phyloP scores from a whole-genome alignment of 345 rosid genomes.

The Hypericum perforatum region DNA sequence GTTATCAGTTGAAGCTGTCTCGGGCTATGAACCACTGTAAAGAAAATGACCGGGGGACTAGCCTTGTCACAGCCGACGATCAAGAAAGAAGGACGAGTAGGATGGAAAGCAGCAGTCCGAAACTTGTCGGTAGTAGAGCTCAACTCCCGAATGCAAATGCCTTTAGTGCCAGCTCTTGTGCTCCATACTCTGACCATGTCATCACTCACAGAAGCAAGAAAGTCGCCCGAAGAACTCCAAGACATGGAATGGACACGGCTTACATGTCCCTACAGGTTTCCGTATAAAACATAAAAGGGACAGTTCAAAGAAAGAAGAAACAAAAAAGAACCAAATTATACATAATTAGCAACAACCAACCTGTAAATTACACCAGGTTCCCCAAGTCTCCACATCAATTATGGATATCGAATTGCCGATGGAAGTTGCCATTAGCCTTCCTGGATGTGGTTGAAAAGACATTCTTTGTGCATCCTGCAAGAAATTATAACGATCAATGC shows the following conservation, averaged over 20 bases:
- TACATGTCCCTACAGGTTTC: slow-evolving; percentile 41
- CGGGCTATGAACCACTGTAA: slow-evolving; percentile 4
- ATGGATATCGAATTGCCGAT: slow-evolving; percentile 41
- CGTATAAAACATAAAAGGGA: neutral
- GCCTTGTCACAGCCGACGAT: slow-evolving; percentile 53
- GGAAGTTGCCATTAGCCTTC: slow-evolving; percentile 55
- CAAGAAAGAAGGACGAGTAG: slow-evolving; percentile 36
- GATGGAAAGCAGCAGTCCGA: slow-evolving; percentile 41
- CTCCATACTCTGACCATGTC: slow-evolving; percentile 56
- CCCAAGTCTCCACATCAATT: slow-evolving; percentile 52
- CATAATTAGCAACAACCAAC: slow-evolving; percentile 18
- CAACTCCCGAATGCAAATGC: slow-evolving; percentile 39
- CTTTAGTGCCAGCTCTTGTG: slow-evolving; percentile 38
- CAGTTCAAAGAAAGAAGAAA: neutral
- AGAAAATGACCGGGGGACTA: slow-evolving; percentile 12
- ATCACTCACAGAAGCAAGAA: slow-evolving; percentile 55
- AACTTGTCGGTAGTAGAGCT: slow-evolving; percentile 35
- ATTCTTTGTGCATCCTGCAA: slow-evolving; percentile 43
- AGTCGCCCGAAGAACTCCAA: slow-evolving; percentile 54
- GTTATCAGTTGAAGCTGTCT: neutral
- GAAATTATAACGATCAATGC: slow-evolving; percentile 1
- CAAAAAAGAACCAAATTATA: neutral
- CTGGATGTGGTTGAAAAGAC: slow-evolving; percentile 52
- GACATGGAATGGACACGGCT: slow-evolving; percentile 36
- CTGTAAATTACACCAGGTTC: slow-evolving; percentile 42